A percentile compares a stretch with the other conserved stretches of the same genome.
Evolutionary conservation across 768 basidiomycete species (phyloP).

Genomic region (Mrakia frigida): DNA sequence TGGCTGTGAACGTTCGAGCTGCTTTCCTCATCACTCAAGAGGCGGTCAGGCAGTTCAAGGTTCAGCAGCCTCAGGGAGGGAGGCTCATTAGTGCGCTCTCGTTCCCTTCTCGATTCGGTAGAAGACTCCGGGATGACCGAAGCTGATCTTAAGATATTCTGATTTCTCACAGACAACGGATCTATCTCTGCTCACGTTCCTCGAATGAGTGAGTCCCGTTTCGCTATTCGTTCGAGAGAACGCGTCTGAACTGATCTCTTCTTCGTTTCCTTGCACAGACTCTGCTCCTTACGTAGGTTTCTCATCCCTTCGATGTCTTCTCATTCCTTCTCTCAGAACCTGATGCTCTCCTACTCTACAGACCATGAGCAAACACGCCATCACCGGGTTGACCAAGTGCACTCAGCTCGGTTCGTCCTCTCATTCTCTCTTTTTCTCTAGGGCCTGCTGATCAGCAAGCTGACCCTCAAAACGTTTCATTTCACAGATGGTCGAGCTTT

Average conservation of each 20-base stretch:
- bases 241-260: not conserved
- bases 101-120: not conserved
- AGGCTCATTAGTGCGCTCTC: slow-evolving; percentile 55
- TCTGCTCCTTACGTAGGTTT: too few species aligned
- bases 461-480: not conserved
- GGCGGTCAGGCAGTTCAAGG: slow-evolving; percentile 67
- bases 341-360: too few species aligned
- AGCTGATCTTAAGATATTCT: not conserved
- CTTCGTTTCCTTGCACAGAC: not conserved
- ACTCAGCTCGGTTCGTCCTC: slow-evolving; percentile 58
- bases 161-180: slow-evolving; percentile 52
- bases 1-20: slow-evolving; percentile 67
- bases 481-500: slow-evolving; percentile 53
- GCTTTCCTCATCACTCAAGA: slow-evolving; percentile 72
- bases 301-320: too few species aligned
- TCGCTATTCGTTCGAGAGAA: not conserved
- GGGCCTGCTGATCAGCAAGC: not conserved
- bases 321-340: not conserved
- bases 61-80: slow-evolving; percentile 66
- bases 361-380: slow-evolving; percentile 73
- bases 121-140: not conserved
- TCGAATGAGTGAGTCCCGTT: slow-evolving; percentile 51
- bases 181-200: slow-evolving; percentile 62
- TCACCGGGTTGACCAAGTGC: slow-evolving; percentile 67
- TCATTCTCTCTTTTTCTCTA: not conserved